Evolutionary conservation across 163 green algal genomes (phyloP).

Genomic region (Chloromonas sp.): DNA sequence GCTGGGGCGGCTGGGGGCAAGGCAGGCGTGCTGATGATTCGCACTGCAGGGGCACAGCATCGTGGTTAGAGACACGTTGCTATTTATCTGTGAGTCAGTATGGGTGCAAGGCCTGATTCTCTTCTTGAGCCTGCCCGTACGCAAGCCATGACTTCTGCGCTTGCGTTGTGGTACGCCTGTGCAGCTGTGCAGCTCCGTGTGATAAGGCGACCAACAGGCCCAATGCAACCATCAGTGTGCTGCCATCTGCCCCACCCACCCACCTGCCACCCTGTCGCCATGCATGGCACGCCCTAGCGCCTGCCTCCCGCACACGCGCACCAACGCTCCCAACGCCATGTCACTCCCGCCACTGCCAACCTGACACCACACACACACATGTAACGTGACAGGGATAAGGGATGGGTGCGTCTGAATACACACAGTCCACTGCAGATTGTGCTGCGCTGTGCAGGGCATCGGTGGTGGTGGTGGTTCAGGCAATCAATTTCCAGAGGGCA

Average conservation of each 20-base stretch:
- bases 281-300: slow-evolving; percentile 50
- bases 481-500: too few relatives aligned
- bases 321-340: slow-evolving; percentile 15
- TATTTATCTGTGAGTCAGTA: too few relatives aligned
- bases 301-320: slow-evolving; percentile 25
- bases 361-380: background rate
- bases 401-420: too few relatives aligned
- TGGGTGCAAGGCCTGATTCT: too few relatives aligned
- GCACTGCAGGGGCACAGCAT: background rate
- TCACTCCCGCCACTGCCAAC: slow-evolving; percentile 9
- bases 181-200: background rate
- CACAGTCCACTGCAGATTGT: too few relatives aligned
- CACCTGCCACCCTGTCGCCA: slow-evolving; percentile 52
- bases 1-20: background rate
- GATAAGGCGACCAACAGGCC: background rate
- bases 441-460: too few relatives aligned
- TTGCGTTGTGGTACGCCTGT: too few relatives aligned
- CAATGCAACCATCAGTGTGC: background rate
- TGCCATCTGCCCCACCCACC: background rate
- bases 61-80: too few relatives aligned
- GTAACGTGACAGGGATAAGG: too few relatives aligned
- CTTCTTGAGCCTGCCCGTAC: too few relatives aligned
- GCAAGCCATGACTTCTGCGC: too few relatives aligned
- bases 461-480: too few relatives aligned
- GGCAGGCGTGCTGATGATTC: background rate